These are phyloP conservation scores for Cladophialophora psammophila DNA, from an alignment of 2,329 filamentous ascomycete genomes.

Conservation along the genomic window DNA sequence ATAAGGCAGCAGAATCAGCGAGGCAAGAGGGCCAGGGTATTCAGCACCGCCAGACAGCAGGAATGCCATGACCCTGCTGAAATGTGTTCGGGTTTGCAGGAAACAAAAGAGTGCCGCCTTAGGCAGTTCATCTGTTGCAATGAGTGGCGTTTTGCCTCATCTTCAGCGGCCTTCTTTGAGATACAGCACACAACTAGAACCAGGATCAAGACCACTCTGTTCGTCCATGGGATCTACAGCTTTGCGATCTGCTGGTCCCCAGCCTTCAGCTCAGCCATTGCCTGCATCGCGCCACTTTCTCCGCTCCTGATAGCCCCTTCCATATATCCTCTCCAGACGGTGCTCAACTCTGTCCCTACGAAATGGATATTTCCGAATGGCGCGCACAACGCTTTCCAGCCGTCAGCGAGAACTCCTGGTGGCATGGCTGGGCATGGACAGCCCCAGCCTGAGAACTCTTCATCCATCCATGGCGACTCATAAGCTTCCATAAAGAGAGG, in stretches of 20 bases:
- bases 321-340: conserved; percentile 66
- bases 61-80: too few species aligned
- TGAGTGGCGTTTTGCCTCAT: too few species aligned
- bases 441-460: conserved; percentile 50
- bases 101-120: too few species aligned
- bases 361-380: conserved; percentile 58
- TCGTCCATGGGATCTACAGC: conserved; percentile 16
- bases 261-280: conserved; percentile 50
- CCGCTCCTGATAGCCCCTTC: conserved; percentile 63
- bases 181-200: not conserved
- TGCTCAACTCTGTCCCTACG: conserved; percentile 62
- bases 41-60: too few species aligned
- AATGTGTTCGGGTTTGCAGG: too few species aligned
- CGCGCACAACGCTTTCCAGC: conserved; percentile 47
- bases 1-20: too few species aligned
- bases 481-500: conserved; percentile 36
- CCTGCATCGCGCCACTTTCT: conserved; percentile 52
- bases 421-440: conserved; percentile 50
- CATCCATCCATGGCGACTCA: conserved; percentile 49
- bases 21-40: too few species aligned
- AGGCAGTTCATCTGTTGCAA: too few species aligned
- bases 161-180: too few species aligned
- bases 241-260: conserved; percentile 17
- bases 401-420: conserved; percentile 50
- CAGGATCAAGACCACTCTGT: not conserved